Conservation (phyloP, 331 rosid species). For the Quercus phellos region DNA sequence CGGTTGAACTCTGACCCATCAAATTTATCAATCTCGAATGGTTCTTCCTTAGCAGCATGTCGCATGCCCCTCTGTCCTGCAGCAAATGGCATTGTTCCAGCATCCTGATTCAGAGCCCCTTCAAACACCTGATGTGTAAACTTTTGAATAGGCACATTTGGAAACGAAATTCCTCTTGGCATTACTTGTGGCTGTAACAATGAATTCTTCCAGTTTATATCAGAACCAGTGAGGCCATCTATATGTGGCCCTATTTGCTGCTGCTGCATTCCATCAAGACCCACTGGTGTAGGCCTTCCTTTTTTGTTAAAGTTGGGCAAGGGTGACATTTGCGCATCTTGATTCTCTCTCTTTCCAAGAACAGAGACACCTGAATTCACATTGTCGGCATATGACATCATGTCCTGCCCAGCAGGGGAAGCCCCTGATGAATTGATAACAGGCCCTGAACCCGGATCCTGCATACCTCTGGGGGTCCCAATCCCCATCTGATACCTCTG, state of each 20-base stretch:
- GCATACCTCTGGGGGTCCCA: conserved; percentile 64
- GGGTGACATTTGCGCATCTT: conserved; percentile 71
- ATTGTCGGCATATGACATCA: conserved; percentile 56
- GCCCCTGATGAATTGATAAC: conserved; percentile 48
- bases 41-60: conserved; percentile 80
- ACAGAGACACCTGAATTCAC: conserved; percentile 44
- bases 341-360: conserved; percentile 72
- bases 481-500: conserved; percentile 61
- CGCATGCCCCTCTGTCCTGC: conserved; percentile 58
- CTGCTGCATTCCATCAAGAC: conserved; percentile 65
- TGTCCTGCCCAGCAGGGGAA: conserved; percentile 67
- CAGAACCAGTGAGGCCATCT: conserved; percentile 68
- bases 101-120: conserved; percentile 66
- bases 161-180: conserved; percentile 63
- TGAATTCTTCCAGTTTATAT: conserved; percentile 71
- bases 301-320: conserved; percentile 61
- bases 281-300: conserved; percentile 45
- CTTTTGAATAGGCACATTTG: conserved; percentile 55
- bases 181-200: conserved; percentile 61
- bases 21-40: conserved; percentile 58
- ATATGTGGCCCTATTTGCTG: conserved; percentile 47
- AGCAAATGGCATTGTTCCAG: conserved; percentile 44
- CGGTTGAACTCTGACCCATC: conserved; percentile 65
- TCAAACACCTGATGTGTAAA: conserved; percentile 69
- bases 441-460: conserved; percentile 54